Conservation (phyloP, 257 asterid species). For the Solanum verrucosum region DNA sequence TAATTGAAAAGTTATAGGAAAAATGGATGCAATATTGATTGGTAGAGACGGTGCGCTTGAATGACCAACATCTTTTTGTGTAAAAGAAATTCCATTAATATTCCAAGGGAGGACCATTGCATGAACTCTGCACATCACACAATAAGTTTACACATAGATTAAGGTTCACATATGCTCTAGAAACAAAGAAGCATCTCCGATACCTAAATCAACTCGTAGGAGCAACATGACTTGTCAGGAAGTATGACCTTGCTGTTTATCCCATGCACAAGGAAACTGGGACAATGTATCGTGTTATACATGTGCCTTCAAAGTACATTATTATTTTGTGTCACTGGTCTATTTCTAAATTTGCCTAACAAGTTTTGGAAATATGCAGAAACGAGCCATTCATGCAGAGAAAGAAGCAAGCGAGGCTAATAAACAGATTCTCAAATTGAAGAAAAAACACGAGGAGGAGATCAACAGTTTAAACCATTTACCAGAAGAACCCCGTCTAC, state of each 20-base stretch:
- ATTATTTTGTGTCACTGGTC: not conserved
- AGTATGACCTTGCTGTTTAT: not conserved
- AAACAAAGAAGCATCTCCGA: not conserved
- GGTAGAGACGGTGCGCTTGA: not conserved
- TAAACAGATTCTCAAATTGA: constrained; percentile 50
- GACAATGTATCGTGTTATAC: not conserved
- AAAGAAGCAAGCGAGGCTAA: constrained; percentile 54
- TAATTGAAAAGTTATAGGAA: not conserved
- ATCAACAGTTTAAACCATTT: constrained; percentile 12
- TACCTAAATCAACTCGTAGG: not conserved
- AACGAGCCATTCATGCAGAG: constrained; percentile 63
- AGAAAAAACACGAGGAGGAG: constrained; percentile 24
- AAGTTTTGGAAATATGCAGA: constrained; percentile 34
- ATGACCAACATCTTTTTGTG: not conserved
- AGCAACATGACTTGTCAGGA: not conserved
- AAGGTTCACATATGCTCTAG: not conserved
- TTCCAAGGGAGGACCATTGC: not conserved
- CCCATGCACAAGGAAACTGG: not conserved
- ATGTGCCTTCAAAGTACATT: not conserved
- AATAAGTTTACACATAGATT: not conserved
- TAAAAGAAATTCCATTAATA: not conserved
- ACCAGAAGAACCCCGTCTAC: constrained; percentile 25
- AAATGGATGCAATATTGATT: not conserved
- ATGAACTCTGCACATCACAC: not conserved
- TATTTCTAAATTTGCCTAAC: not conserved